Percentiles rank a stretch among this genome's conserved stretches.
These are phyloP conservation scores for Cutaneotrichosporon spelunceum DNA, from an alignment of 1,284 basidiomycete genomes.

Conservation along the genomic window DNA sequence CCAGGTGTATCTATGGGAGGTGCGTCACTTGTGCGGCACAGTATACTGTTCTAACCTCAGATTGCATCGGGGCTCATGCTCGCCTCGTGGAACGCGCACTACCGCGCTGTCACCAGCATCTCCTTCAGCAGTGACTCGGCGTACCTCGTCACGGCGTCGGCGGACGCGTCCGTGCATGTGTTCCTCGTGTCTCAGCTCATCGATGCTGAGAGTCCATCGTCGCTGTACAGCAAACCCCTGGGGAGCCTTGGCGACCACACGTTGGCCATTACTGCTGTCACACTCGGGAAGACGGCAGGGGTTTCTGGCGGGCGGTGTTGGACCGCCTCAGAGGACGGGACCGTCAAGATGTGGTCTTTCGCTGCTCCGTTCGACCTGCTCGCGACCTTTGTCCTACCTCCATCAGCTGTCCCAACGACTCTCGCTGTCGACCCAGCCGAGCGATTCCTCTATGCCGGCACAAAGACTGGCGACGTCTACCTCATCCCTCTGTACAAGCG, in stretches of 20 bases:
- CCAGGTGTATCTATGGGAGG: constrained; percentile 94
- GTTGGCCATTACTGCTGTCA: constrained; percentile 76
- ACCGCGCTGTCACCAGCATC: constrained; percentile 77
- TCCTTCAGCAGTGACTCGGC: constrained; percentile 77
- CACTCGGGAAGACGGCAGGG: constrained; percentile 60
- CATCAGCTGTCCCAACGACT: constrained; percentile 54
- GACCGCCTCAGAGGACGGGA: constrained; percentile 80
- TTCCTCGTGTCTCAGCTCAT: constrained; percentile 69
- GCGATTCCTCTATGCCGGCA: constrained; percentile 80
- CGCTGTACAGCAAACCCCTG: constrained; percentile 59
- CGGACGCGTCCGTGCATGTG: constrained; percentile 81
- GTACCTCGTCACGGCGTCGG: constrained; percentile 77
- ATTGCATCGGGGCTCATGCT: constrained; percentile 83
- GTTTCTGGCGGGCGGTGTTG: constrained; percentile 52
- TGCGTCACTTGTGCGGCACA: constrained; percentile 47
- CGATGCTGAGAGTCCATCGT: constrained; percentile 24
- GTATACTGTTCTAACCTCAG: constrained; percentile 52
- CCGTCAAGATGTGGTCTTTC: constrained; percentile 92
- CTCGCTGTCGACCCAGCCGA: constrained; percentile 79
- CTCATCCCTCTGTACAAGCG: constrained; percentile 76
- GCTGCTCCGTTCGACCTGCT: constrained; percentile 66
- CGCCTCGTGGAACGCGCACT: constrained; percentile 91
- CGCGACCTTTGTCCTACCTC: constrained; percentile 81
- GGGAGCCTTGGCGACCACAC: constrained; percentile 86
- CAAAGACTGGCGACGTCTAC: constrained; percentile 66